phyloP scores from a whole-genome alignment of 1,139 yeast species.

The Suhomyces coccinellae region DNA sequence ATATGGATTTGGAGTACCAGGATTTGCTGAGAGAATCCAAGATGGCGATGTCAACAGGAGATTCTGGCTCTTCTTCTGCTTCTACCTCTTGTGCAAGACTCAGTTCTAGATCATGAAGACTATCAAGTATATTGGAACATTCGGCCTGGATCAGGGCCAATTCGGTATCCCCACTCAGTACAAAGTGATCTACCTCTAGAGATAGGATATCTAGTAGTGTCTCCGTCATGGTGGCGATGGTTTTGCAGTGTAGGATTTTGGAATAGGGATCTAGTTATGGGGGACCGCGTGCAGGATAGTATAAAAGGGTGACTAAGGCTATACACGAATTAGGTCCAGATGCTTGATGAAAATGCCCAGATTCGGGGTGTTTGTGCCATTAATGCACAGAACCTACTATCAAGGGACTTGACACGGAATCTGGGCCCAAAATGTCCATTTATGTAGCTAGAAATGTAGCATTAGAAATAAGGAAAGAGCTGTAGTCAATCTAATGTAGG shows the following conservation, averaged over 20 bases:
- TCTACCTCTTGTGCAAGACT: conserved; percentile 23
- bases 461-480: no score
- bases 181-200: conserved; percentile 28
- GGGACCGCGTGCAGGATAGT: background rate
- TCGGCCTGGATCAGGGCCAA: conserved; percentile 24
- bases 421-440: no score
- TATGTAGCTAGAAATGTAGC: no score
- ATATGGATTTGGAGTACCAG: conserved; percentile 44
- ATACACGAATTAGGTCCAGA: no score
- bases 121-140: conserved; percentile 27
- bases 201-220: conserved; percentile 32
- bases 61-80: conserved; percentile 6
- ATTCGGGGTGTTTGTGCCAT: no score
- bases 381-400: no score
- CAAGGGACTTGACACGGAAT: no score
- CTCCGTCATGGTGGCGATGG: conserved; percentile 10
- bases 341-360: background rate
- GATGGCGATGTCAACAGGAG: conserved; percentile 1
- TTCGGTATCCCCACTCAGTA: conserved; percentile 25
- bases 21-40: conserved; percentile 15
- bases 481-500: no score
- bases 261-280: background rate
- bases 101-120: conserved; percentile 31
- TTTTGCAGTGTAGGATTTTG: background rate
- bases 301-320: background rate